phyloP scores from a whole-genome alignment of 768 basidiomycete genomes.

The Cystobasidium tubakii region DNA sequence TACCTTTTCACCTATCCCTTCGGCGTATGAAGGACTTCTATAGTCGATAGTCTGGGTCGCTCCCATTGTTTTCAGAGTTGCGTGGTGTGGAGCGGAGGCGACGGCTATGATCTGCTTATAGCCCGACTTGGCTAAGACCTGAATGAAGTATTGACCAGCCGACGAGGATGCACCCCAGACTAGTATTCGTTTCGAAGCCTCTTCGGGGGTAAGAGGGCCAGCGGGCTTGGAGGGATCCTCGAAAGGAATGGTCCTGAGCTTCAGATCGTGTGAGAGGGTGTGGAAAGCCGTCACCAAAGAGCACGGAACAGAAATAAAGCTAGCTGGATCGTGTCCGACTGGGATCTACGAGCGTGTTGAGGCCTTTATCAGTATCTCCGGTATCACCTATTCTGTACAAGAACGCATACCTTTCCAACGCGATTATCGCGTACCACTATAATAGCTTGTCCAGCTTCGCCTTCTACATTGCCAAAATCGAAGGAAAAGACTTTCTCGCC shows the following conservation, averaged over 20 bases:
- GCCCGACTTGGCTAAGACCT: background rate
- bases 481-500: background rate
- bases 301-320: no score
- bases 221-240: background rate
- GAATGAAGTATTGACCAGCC: background rate
- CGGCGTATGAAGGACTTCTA: background rate
- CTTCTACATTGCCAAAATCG: background rate
- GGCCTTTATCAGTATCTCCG: no score
- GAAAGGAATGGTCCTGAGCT: conserved; percentile 5
- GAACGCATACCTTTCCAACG: conserved; percentile 2
- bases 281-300: background rate
- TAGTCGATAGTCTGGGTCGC: conserved; percentile 2
- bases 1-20: background rate
- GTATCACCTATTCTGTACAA: no score
- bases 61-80: background rate
- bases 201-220: background rate
- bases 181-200: background rate
- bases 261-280: background rate
- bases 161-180: background rate
- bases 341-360: no score
- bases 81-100: background rate
- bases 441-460: conserved; percentile 3
- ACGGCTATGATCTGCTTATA: conserved; percentile 1
- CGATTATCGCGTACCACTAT: background rate
- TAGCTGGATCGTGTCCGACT: no score